These are phyloP conservation scores for Escallonia herrerae DNA, from an alignment of 129 eudicot species.

Conservation along the genomic window DNA sequence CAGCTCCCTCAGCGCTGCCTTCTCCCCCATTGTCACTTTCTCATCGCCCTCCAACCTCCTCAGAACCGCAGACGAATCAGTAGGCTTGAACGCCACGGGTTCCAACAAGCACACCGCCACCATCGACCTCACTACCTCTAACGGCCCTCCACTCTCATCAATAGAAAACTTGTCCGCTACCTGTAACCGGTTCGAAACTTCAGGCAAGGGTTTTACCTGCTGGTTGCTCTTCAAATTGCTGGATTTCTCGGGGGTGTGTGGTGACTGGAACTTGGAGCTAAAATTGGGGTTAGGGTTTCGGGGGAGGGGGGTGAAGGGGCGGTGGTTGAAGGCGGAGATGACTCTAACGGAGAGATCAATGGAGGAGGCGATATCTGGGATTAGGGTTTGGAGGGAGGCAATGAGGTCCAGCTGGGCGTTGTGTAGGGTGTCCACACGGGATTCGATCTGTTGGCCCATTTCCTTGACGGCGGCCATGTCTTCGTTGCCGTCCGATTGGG, in stretches of 20 bases:
- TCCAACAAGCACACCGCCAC: constrained; percentile 81
- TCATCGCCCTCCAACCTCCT: constrained; percentile 68
- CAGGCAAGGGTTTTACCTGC: constrained; percentile 6
- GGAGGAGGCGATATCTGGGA: constrained; percentile 72
- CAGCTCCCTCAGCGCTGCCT: constrained; percentile 59
- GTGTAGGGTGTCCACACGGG: constrained; percentile 57
- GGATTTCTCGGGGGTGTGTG: no score
- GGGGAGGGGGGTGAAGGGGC: constrained; percentile 66
- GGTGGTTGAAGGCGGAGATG: constrained; percentile 56
- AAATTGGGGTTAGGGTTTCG: constrained; percentile 32
- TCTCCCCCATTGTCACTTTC: constrained; percentile 46
- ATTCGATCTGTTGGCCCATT: constrained; percentile 50
- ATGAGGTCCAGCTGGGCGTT: constrained; percentile 65
- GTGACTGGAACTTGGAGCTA: no score
- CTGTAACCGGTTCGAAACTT: background rate
- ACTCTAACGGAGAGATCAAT: constrained; percentile 73
- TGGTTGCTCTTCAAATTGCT: background rate
- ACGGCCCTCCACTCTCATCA: constrained; percentile 37
- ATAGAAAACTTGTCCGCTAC: constrained; percentile 20
- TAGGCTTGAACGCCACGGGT: constrained; percentile 72
- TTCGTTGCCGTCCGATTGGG: constrained; percentile 32
- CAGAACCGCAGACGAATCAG: constrained; percentile 68
- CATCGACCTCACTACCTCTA: constrained; percentile 66
- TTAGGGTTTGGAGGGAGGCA: constrained; percentile 64
- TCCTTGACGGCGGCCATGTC: constrained; percentile 48